Percentiles rank a stretch among this genome's conserved stretches.
These are phyloP conservation scores for Mycena amicta DNA, from an alignment of 768 basidiomycete species.

Conservation along the genomic window DNA sequence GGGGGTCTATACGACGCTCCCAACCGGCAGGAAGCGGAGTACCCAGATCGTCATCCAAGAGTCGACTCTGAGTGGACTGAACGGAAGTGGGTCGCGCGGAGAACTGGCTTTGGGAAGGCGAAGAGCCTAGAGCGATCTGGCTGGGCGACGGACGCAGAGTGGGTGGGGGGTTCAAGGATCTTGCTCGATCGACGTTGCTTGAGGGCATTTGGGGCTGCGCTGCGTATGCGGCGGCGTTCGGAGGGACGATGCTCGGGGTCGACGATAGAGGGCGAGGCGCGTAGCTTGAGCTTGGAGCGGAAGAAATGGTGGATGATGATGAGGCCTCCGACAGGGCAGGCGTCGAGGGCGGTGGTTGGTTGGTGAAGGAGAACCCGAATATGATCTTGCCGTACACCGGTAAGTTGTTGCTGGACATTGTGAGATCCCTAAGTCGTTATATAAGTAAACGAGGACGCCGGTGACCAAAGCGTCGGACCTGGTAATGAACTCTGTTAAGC, in stretches of 20 bases:
- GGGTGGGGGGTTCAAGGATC: conserved; percentile 19
- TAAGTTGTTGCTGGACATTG: conserved; percentile 72
- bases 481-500: conserved; percentile 62
- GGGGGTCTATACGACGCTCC: conserved; percentile 78
- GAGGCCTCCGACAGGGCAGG: conserved; percentile 23
- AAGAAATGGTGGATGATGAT: conserved; percentile 10
- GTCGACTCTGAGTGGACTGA: conserved; percentile 26
- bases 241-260: conserved; percentile 5
- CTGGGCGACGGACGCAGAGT: conserved; percentile 31
- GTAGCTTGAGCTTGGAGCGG: neutral
- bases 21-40: conserved; percentile 74
- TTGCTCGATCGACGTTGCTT: conserved; percentile 15
- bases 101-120: conserved; percentile 29
- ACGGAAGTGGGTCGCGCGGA: conserved; percentile 15
- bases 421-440: conserved; percentile 51
- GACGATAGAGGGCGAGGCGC: conserved; percentile 10
- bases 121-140: conserved; percentile 26
- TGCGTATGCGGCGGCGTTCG: conserved; percentile 1
- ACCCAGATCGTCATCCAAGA: conserved; percentile 59
- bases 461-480: conserved; percentile 19
- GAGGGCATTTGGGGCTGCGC: conserved; percentile 12
- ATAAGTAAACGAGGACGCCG: too few species aligned
- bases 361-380: conserved; percentile 56
- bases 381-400: conserved; percentile 84
- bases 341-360: conserved; percentile 32